Percentiles rank a stretch among this genome's conserved stretches.
These are phyloP conservation scores for Actinomortierella wolfii DNA, from an alignment of 371 early-diverging fungal species.

Conservation along the genomic window DNA sequence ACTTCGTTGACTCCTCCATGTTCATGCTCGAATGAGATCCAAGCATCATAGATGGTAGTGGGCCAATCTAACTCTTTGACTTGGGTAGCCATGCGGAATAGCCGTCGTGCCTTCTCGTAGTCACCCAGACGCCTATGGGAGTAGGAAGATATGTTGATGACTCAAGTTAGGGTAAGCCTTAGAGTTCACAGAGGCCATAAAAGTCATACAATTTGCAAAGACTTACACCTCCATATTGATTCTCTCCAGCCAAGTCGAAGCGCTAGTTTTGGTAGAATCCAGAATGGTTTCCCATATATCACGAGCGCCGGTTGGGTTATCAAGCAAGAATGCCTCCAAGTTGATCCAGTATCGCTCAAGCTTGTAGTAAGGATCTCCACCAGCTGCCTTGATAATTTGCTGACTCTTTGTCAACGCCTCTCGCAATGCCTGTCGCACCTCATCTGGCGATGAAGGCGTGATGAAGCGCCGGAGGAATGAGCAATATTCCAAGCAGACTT, in stretches of 20 bases:
- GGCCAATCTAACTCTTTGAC: constrained; percentile 36
- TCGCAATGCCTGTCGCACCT: too few species aligned
- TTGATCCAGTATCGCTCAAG: constrained; percentile 37
- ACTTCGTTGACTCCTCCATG: constrained; percentile 10
- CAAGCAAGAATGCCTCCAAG: constrained; percentile 8
- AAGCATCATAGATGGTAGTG: constrained; percentile 31
- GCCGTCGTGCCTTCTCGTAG: constrained; percentile 15
- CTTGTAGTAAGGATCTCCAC: constrained; percentile 34
- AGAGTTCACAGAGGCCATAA: too few species aligned
- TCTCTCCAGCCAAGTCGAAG: too few species aligned
- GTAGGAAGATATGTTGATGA: too few species aligned
- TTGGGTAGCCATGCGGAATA: constrained; percentile 5
- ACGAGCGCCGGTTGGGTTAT: too few species aligned
- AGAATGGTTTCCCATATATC: too few species aligned
- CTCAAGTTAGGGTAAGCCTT: too few species aligned
- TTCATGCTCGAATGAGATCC: constrained; percentile 34
- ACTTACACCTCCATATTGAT: too few species aligned
- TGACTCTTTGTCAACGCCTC: too few species aligned
- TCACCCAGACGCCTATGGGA: constrained; percentile 10
- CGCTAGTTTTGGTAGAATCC: too few species aligned
- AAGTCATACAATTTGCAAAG: too few species aligned
- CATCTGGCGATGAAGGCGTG: too few species aligned
- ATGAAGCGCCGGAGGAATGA: constrained; percentile 3
- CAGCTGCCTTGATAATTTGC: constrained; percentile 10
- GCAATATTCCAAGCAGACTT: constrained; percentile 18